phyloP scores from a whole-genome alignment of 306 rosid species.

The Vigna mungo region DNA sequence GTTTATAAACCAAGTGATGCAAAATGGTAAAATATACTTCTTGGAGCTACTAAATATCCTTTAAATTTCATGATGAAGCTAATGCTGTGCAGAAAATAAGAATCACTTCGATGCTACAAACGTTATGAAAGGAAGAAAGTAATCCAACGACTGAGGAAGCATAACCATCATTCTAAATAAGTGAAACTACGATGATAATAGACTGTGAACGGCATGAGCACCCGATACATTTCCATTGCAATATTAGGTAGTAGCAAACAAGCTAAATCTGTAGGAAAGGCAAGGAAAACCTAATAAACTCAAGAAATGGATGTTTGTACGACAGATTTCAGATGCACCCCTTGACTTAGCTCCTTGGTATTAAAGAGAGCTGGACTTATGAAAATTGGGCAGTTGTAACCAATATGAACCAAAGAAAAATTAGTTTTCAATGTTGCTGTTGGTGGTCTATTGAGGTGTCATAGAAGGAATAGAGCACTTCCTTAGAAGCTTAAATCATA shows the following conservation, averaged over 20 bases:
- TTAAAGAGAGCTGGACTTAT: conserved; percentile 23
- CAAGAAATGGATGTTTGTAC: conserved; percentile 27
- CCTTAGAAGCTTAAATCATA: conserved; percentile 31
- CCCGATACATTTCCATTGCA: not conserved
- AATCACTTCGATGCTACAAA: conserved; percentile 24
- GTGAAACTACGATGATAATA: conserved; percentile 20
- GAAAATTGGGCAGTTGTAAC: conserved; percentile 17
- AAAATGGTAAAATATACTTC: conserved; percentile 23
- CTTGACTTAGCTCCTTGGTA: conserved; percentile 6
- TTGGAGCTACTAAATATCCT: conserved; percentile 6
- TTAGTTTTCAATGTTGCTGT: not conserved
- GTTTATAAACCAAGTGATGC: conserved; percentile 25
- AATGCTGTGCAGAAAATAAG: conserved; percentile 21
- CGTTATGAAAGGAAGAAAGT: conserved; percentile 18
- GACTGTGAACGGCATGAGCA: conserved; percentile 15
- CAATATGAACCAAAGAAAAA: not conserved
- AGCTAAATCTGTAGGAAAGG: conserved; percentile 16
- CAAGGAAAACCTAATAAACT: conserved; percentile 12
- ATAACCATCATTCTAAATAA: conserved; percentile 20
- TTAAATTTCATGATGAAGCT: conserved; percentile 22
- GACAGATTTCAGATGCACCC: not conserved
- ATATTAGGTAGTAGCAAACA: not conserved
- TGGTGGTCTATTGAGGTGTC: conserved; percentile 18
- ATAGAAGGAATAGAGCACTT: not conserved
- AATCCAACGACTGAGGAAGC: conserved; percentile 31